Percentiles rank a stretch among this genome's conserved stretches.
phyloP scores from a whole-genome alignment of 345 rosid genomes.

The Rubroshorea leprosula region DNA sequence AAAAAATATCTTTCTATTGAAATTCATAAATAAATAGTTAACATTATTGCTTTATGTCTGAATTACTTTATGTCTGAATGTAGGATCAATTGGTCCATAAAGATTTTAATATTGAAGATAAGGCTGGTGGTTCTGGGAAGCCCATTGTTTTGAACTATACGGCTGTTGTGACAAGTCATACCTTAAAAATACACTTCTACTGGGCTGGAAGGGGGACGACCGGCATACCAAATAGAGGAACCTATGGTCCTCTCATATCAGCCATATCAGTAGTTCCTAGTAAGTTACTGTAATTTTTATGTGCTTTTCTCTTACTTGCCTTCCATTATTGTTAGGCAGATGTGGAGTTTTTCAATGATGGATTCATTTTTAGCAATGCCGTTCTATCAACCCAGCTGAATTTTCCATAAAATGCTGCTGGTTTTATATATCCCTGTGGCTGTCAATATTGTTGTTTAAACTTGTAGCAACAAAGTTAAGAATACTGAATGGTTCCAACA shows the following conservation, averaged over 20 bases:
- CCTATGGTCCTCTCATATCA: constrained; percentile 71
- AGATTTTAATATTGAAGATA: constrained; percentile 55
- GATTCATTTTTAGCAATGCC: background rate
- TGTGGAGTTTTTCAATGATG: background rate
- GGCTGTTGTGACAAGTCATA: constrained; percentile 28
- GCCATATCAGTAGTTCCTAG: constrained; percentile 65
- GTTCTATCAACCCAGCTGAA: background rate
- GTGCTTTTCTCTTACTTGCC: too few species aligned
- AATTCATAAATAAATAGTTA: background rate
- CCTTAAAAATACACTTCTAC: constrained; percentile 56
- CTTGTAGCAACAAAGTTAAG: too few species aligned
- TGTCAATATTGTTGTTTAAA: background rate
- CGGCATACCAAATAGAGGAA: constrained; percentile 57
- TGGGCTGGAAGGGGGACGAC: constrained; percentile 87
- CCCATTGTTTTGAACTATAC: constrained; percentile 34
- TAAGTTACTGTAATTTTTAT: constrained; percentile 23
- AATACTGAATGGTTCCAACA: too few species aligned
- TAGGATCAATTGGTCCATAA: constrained; percentile 49
- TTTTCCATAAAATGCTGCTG: background rate
- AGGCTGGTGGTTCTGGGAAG: constrained; percentile 53
- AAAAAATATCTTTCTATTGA: background rate
- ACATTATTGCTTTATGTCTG: background rate
- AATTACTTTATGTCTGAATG: constrained; percentile 5
- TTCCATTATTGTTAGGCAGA: constrained; percentile 1
- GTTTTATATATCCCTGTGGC: too few species aligned